Evolutionary conservation across 2,329 filamentous ascomycete genomes (phyloP).

Genomic region (Curvularia eragrostidis): DNA sequence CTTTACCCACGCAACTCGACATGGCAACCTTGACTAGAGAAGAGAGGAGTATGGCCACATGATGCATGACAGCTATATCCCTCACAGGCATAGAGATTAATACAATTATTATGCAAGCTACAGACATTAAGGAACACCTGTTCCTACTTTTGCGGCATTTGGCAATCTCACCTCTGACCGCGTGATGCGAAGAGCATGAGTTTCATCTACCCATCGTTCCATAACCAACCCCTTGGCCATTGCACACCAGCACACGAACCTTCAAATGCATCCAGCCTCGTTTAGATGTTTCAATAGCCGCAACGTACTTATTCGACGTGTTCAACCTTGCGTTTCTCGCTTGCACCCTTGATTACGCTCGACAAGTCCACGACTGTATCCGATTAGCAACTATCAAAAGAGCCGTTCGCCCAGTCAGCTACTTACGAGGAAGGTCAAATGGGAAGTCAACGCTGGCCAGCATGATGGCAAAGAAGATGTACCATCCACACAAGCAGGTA

Average conservation of each 20-base stretch:
- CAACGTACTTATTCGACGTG: slow-evolving; percentile 26
- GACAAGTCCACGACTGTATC: slow-evolving; percentile 54
- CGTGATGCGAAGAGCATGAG: background rate
- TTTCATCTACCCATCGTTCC: background rate
- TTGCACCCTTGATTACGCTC: slow-evolving; percentile 54
- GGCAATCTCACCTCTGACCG: background rate
- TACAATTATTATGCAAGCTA: background rate
- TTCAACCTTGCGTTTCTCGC: slow-evolving; percentile 39
- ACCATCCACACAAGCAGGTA: slow-evolving; percentile 59
- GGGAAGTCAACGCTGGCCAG: slow-evolving; percentile 59
- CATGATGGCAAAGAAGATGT: slow-evolving; percentile 62
- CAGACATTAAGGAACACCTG: background rate
- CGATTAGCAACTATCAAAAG: slow-evolving; percentile 15
- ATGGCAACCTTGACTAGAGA: background rate
- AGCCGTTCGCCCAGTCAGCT: background rate
- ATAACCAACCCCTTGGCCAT: background rate
- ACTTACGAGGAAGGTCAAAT: slow-evolving; percentile 55
- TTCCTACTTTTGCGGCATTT: background rate
- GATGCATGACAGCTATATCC: background rate
- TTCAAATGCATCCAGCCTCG: background rate
- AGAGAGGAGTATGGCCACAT: background rate
- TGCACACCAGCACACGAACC: background rate
- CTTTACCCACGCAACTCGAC: background rate
- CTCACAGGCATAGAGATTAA: background rate
- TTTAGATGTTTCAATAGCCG: background rate